Evolutionary conservation across 768 basidiomycete species (phyloP).

Genomic region (Filobasidium wieringae): DNA sequence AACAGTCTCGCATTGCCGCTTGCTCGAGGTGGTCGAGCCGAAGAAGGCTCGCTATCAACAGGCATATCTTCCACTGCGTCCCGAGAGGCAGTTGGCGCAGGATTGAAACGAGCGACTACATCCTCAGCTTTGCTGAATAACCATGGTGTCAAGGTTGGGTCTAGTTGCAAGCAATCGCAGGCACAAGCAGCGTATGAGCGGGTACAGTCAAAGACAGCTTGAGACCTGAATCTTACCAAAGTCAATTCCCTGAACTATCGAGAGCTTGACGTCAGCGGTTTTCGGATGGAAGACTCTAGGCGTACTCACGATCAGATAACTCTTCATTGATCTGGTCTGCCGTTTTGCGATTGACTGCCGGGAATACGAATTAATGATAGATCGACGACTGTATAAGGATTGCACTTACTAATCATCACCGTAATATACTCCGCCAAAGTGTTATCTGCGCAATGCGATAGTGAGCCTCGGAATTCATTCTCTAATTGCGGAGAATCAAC

Average conservation of each 20-base stretch:
- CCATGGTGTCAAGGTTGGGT: constrained; percentile 28
- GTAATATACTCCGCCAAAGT: constrained; percentile 39
- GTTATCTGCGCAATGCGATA: constrained; percentile 18
- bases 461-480: not conserved
- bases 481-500: not conserved
- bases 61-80: no score
- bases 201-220: not conserved
- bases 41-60: not conserved
- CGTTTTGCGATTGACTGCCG: constrained; percentile 30
- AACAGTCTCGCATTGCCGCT: constrained; percentile 18
- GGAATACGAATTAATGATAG: no score
- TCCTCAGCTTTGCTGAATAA: constrained; percentile 22
- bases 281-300: no score
- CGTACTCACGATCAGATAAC: constrained; percentile 30
- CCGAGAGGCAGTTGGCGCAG: not conserved
- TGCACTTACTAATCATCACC: constrained; percentile 32
- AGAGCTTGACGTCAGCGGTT: no score
- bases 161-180: constrained; percentile 18
- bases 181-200: constrained; percentile 13
- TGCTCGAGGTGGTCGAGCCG: not conserved
- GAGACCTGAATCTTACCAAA: constrained; percentile 1
- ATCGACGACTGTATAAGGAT: no score
- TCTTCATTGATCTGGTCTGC: constrained; percentile 30
- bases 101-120: constrained; percentile 6
- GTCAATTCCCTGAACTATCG: constrained; percentile 5